Evolutionary conservation across 306 rosid genomes (phyloP), one percentile per base, ranked within the genome.

Genomic region (Benincasa hispida): DNA sequence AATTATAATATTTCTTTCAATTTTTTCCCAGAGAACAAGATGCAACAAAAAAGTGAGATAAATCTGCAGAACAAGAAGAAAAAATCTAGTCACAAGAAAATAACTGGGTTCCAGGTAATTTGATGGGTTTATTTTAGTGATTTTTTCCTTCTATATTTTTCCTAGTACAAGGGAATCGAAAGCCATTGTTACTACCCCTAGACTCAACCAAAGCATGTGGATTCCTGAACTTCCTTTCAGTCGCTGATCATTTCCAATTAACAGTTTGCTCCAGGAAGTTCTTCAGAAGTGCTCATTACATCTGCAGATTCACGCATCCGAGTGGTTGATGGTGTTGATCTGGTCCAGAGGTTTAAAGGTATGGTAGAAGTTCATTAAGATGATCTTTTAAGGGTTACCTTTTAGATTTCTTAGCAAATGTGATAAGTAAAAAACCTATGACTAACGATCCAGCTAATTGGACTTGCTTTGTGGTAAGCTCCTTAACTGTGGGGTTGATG

Each of bases 201-300:
- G 8, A 30, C 45, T 25, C 59, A 10, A 42, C 74, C 13, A 3
- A 22, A 68, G 21, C 74, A 7, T 15, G 1, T 17, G 28, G 35
- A 68, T 22, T 68, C 12, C 75, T 21, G 22, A n/a, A 18, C 69
- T 56, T 78, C 8, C 66, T 67, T 79, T 65, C 59, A 61, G 83
- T 77, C 69, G 53, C 87, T 87, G 77, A 87, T 76, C 51, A 69
- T 80, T 81, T 83, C 80, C 41, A 75, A 27, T 85, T 72, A 80
- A 87, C 97, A 95, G 99, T 95, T 95, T 89, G 92, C 93, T 76
- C 97, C 98, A 8, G 99, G 98, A 83, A 95, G 97, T 85, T 90
- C 96, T 54, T 86, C 98, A 47, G 99, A 95, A 80, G 92, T 92
- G 74, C 89, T 95, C 76, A 86, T 95, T 81, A 89, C 99, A 21